Evolutionary conservation across 73 alveolate genomes (phyloP).

Genomic region (Urostyla sp.): DNA sequence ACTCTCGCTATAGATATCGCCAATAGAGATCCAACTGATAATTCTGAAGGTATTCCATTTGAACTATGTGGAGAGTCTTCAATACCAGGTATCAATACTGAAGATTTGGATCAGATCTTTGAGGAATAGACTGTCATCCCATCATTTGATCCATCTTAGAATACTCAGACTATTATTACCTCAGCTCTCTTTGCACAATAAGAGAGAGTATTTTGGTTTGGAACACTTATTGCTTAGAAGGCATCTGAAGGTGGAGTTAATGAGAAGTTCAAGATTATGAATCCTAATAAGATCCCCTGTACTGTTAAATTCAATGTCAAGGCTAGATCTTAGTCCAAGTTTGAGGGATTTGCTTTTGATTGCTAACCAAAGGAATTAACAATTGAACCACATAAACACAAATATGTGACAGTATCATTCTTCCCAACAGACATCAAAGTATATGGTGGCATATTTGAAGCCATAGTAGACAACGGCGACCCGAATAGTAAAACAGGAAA

Average conservation of each 20-base stretch:
- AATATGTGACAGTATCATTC: conserved; percentile 95
- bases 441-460: conserved; percentile 98
- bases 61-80: conserved; percentile 98
- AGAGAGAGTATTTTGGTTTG: conserved; percentile 98
- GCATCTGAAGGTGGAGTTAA: conserved; percentile 97
- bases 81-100: conserved; percentile 98
- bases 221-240: conserved; percentile 96
- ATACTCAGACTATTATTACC: conserved; percentile 89
- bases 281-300: conserved; percentile 96
- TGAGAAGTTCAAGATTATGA: conserved; percentile 97
- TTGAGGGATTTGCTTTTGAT: conserved; percentile 98
- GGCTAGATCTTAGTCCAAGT: conserved; percentile 94
- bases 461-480: conserved; percentile 97
- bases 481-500: conserved; percentile 91
- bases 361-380: conserved; percentile 87
- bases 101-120: conserved; percentile 94
- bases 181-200: conserved; percentile 93
- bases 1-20: conserved; percentile 95
- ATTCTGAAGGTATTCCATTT: conserved; percentile 96
- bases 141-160: conserved; percentile 88
- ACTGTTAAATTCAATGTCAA: conserved; percentile 89
- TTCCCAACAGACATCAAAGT: conserved; percentile 96
- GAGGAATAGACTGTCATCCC: conserved; percentile 98
- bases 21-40: conserved; percentile 96
- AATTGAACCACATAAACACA: conserved; percentile 96